Evolutionary conservation across 2,329 filamentous ascomycete genomes (phyloP), one percentile per base, ranked within the genome.

Genomic region (Gyromitra esculenta): DNA sequence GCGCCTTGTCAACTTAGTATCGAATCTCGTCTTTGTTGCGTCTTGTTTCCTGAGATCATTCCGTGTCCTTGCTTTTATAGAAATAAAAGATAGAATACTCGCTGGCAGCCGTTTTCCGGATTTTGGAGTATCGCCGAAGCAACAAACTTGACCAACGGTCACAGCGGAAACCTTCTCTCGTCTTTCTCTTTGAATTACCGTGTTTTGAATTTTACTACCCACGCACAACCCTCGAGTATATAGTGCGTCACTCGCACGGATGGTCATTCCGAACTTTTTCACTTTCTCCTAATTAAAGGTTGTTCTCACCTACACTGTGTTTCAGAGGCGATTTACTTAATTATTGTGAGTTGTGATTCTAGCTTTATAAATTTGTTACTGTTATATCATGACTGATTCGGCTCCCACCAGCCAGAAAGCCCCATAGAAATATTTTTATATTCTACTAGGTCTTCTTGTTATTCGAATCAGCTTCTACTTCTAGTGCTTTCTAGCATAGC

Each of bases 1-100:
- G 13, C 18, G 25, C 60, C 56, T 69, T 60, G 41, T 59, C 31
- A 25, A 48, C 39, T 56, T 45, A 52, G 48, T 59, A 25, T 59
- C 62, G 39, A 48, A 11, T 21, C 56, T 52, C 39, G 37, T 13
- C 72, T 69, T 74, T 74, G 64, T 74, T 74, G 56, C 2, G 18
- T 60, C 52, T 59, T 62, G 52, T 74, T 74, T 68, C 71, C 65
- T 59, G 62, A 15, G 8, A n/a, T 37, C 37, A 39, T 60, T 31
- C 56, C 45, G 37, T 25, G 35, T 18, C 57, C 37, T 35, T 2
- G 37, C 21, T 56, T 64, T 25, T 64, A 60, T 52, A 56, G 31
- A 62, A 52, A 54, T 41, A n/a, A 2, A 15, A 41, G 31, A 54
- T 70, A 25, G 5, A 4, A 35, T 56, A 37, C 21, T 21, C 18